These are phyloP conservation scores for Ogataea ganodermae DNA, from an alignment of 805 yeast species.

Conservation along the genomic window DNA sequence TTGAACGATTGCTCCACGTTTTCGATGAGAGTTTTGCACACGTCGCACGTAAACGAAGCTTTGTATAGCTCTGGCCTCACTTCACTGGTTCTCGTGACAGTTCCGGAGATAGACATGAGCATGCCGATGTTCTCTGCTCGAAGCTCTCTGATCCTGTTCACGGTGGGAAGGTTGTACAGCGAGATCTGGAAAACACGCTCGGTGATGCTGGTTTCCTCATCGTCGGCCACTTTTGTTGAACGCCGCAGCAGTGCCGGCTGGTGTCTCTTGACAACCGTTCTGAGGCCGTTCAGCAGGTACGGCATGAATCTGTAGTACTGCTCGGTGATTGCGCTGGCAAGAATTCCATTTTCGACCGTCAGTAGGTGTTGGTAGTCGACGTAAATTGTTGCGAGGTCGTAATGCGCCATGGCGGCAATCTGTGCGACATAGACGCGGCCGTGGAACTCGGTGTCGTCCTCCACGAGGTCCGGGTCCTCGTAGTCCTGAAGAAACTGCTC, in stretches of 20 bases:
- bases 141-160: conserved; percentile 84
- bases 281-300: conserved; percentile 72
- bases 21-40: conserved; percentile 80
- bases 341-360: conserved; percentile 76
- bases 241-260: conserved; percentile 69
- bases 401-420: conserved; percentile 74
- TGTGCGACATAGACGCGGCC: conserved; percentile 75
- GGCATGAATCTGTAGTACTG: conserved; percentile 94
- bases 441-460: conserved; percentile 41
- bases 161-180: conserved; percentile 79
- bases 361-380: conserved; percentile 82
- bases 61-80: conserved; percentile 91
- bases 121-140: conserved; percentile 88
- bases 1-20: conserved; percentile 91
- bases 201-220: conserved; percentile 44
- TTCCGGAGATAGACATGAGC: conserved; percentile 83
- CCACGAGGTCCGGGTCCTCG: conserved; percentile 41
- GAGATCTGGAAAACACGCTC: conserved; percentile 89
- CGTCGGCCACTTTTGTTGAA: conserved; percentile 42
- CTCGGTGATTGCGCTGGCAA: conserved; percentile 85
- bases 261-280: conserved; percentile 67
- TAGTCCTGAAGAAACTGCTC: conserved; percentile 79
- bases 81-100: conserved; percentile 94
- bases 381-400: conserved; percentile 75
- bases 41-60: conserved; percentile 87